Percentiles rank a stretch among this genome's conserved stretches.
phyloP scores from a whole-genome alignment of 148 eudicot genomes.

The Vaccinium macrocarpon region DNA sequence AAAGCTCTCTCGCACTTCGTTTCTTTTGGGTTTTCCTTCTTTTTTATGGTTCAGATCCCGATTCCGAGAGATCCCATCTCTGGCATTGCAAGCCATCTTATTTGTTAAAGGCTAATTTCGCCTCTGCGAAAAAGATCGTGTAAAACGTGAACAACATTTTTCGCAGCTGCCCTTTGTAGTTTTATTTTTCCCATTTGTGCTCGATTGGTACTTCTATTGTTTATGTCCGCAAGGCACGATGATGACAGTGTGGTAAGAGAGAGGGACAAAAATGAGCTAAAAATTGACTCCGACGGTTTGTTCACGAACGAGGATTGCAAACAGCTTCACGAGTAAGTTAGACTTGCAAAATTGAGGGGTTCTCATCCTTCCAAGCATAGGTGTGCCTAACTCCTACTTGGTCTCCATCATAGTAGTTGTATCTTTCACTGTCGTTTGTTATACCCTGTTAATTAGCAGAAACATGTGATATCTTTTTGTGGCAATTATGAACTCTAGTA shows the following conservation, averaged over 20 bases:
- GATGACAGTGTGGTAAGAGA: not conserved
- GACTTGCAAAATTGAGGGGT: not conserved
- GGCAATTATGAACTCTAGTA: not conserved
- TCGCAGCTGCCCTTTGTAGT: not conserved
- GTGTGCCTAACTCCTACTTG: not conserved
- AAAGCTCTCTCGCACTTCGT: not conserved
- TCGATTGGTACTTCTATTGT: not conserved
- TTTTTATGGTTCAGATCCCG: not conserved
- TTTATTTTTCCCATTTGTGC: not conserved
- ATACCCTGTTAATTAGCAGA: not conserved
- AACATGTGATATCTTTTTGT: not conserved
- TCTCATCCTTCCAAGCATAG: not conserved
- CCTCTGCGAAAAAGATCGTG: not conserved
- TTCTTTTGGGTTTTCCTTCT: not conserved
- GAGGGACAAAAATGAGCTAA: too few species aligned
- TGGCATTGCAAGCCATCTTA: not conserved
- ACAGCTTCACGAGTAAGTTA: not conserved
- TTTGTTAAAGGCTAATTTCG: not conserved
- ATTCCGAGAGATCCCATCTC: not conserved
- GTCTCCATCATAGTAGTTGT: not conserved
- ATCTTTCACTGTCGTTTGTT: not conserved
- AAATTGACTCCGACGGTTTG: not conserved
- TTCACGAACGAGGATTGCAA: not conserved
- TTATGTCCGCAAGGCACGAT: not conserved
- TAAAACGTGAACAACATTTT: conserved; percentile 1